Evolutionary conservation across 1,139 yeast species (phyloP).

Genomic region (Zygoascus sp.): DNA sequence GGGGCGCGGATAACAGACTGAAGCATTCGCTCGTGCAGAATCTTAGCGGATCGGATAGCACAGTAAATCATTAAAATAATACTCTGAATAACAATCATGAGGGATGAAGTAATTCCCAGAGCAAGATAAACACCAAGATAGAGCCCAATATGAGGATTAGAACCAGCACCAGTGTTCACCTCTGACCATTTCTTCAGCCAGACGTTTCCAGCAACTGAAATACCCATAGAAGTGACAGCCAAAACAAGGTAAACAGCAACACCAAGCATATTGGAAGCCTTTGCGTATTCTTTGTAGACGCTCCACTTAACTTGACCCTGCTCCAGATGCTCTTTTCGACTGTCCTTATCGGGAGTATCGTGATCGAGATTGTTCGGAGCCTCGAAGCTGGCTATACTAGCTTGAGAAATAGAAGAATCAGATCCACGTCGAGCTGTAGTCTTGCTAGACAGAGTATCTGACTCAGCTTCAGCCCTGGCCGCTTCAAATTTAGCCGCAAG

Average conservation of each 20-base stretch:
- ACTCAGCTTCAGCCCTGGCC: constrained; percentile 1
- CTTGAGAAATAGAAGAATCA: constrained; percentile 57
- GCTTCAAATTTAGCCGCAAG: constrained; percentile 8
- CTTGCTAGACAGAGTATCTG: constrained; percentile 1
- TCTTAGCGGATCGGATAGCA: constrained; percentile 76
- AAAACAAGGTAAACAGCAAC: constrained; percentile 52
- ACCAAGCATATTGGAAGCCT: constrained; percentile 75
- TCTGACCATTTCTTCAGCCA: constrained; percentile 99
- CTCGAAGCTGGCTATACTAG: constrained; percentile 57
- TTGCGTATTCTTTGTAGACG: constrained; percentile 77
- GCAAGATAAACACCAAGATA: constrained; percentile 74
- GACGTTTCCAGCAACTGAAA: constrained; percentile 63
- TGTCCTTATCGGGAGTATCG: constrained; percentile 28
- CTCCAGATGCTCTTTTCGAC: constrained; percentile 65
- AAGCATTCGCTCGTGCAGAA: constrained; percentile 77
- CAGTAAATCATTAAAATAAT: constrained; percentile 77
- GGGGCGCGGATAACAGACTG: constrained; percentile 82
- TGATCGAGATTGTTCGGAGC: constrained; percentile 36
- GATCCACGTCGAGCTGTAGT: constrained; percentile 28
- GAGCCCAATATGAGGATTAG: constrained; percentile 62
- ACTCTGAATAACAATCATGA: constrained; percentile 62
- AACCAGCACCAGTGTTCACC: constrained; percentile 62
- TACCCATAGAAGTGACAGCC: constrained; percentile 49
- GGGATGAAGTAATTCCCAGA: constrained; percentile 64
- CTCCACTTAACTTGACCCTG: constrained; percentile 94